Base-by-base conservation (phyloP, 768 basidiomycete species). In the Hydnomerulius pinastri region DNA sequence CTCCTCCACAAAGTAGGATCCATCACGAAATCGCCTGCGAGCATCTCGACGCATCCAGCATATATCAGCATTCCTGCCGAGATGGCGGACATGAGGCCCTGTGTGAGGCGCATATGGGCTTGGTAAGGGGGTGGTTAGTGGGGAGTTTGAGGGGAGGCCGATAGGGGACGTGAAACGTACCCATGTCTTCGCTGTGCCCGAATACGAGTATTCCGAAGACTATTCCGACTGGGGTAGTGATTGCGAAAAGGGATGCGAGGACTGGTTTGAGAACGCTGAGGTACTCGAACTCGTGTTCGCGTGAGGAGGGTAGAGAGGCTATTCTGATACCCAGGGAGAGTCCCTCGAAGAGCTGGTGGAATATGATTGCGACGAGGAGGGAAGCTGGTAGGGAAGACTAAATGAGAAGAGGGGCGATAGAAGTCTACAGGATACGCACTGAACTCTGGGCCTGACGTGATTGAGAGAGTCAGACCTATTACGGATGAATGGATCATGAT, bases 401-500 rank as follows among this genome's bases (percentile, higher is more conserved):
- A 15, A 52, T 20, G 47, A 39, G 27, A 5, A 44, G 18, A 18
- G 27, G 23, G 17, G 13, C 20, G 20, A 33, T 10, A 3, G n/a
- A 20, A 15, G n/a, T 21, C 15, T 30, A 15, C 24, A 13, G 43
- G 15, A 32, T 18, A 77, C 84, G 50, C 51, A 89, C 88, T 77
- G 53, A 92, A 90, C 46, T 90, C 87, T 1, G 80, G 57, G 15
- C 87, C 85, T 5, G 77, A 72, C 4, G 86, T 80, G 47, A 92
- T 80, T 1, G 87, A 78, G 17, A 92, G 71, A 4, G 90, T 92
- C 18, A 92, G 64, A 2, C 90, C 90, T 49, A 92, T 89, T 27
- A 92, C 80, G 39, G 92, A 63, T 2, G 90, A 86, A 62, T 93
- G 83, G 42, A 94, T 77, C 89, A 94, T 87, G 59, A 95, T 90